A percentile compares a stretch with the other conserved stretches of the same genome.
These are phyloP conservation scores for Orobanche coerulescens DNA, from an alignment of 257 asterid genomes.

Conservation along the genomic window DNA sequence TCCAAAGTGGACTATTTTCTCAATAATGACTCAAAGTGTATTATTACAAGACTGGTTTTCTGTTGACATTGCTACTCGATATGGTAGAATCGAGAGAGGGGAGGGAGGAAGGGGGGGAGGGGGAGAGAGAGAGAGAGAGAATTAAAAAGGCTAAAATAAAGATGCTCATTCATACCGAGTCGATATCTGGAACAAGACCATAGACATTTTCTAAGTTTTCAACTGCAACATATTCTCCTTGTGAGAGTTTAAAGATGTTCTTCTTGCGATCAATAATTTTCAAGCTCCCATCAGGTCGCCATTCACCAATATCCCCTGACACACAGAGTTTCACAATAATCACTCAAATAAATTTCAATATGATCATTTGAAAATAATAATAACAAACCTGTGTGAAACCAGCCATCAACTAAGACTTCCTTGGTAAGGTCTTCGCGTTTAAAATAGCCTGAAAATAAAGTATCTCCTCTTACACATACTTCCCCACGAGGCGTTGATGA, in stretches of 20 bases:
- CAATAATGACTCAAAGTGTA: not conserved
- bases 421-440: conserved; percentile 91
- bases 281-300: conserved; percentile 89
- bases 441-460: conserved; percentile 74
- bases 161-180: conserved; percentile 46
- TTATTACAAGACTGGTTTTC: not conserved
- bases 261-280: conserved; percentile 91
- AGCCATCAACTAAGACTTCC: conserved; percentile 83
- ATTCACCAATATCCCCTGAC: conserved; percentile 90
- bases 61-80: not conserved
- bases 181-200: conserved; percentile 52
- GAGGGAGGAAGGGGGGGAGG: too few species aligned
- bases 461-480: conserved; percentile 78
- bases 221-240: conserved; percentile 98
- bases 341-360: conserved; percentile 14
- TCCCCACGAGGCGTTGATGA: conserved; percentile 82
- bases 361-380: not conserved
- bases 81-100: not conserved
- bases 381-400: conserved; percentile 99
- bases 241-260: conserved; percentile 93
- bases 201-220: conserved; percentile 86
- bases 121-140: not conserved
- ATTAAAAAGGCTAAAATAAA: not conserved
- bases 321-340: conserved; percentile 16
- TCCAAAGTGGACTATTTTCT: conserved; percentile 1